Evolutionary conservation across 2,329 filamentous ascomycete genomes (phyloP).

Genomic region (Aspergillus ochraceus): DNA sequence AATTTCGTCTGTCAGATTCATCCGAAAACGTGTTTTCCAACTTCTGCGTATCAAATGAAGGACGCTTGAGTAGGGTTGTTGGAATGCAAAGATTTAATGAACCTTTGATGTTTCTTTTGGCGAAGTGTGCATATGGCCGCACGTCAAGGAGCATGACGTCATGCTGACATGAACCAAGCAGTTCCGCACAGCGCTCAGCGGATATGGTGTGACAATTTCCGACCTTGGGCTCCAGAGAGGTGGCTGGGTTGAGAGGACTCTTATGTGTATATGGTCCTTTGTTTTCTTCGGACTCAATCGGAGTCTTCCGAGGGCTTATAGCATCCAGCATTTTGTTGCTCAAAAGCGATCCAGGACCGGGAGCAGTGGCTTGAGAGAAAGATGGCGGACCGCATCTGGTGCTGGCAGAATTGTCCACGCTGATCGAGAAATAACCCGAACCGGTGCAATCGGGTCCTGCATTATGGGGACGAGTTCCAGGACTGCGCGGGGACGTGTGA

Average conservation of each 20-base stretch:
- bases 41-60: conserved; percentile 86
- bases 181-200: conserved; percentile 54
- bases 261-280: conserved; percentile 21
- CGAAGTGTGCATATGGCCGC: conserved; percentile 80
- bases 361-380: conserved; percentile 66
- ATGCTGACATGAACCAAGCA: conserved; percentile 54
- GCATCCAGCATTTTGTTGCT: conserved; percentile 76
- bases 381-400: conserved; percentile 72
- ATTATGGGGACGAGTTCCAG: conserved; percentile 17
- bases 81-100: conserved; percentile 93
- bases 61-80: conserved; percentile 85
- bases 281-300: conserved; percentile 18
- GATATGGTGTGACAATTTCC: conserved; percentile 52
- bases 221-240: neutral
- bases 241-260: too few relatives aligned
- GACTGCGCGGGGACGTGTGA: conserved; percentile 22
- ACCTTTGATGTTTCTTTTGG: conserved; percentile 70
- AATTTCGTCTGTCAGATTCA: conserved; percentile 67
- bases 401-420: conserved; percentile 60
- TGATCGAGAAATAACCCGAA: conserved; percentile 84
- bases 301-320: conserved; percentile 61
- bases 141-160: conserved; percentile 76
- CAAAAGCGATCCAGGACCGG: conserved; percentile 38
- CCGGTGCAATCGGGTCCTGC: conserved; percentile 48
- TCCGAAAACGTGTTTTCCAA: conserved; percentile 82